Base-by-base conservation (phyloP, 192 early-diverging fungal genomes). In the Piromyces sp. region DNA sequence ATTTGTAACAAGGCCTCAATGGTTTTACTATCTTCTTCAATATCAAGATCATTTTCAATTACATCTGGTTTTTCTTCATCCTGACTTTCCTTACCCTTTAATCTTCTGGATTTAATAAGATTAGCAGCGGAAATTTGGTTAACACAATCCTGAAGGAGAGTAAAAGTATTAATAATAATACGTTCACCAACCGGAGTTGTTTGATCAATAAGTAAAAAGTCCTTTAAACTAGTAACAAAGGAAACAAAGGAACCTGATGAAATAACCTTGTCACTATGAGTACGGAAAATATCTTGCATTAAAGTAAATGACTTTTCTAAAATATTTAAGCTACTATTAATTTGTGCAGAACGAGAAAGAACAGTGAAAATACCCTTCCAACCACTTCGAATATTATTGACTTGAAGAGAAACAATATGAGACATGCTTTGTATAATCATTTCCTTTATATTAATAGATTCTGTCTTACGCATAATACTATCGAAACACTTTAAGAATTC, bases 401-500 rank as follows among this genome's bases (percentile, higher is more conserved):
- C 82, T 38, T 80, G 37, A n/a, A 80, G 22, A 7, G 82, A 38
- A 19, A 82, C 28, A 78, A 82, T 82, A 78, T 82, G 82, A 4
- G 81, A 3, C 30, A 82, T 31, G n/a, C 36, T 58, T 38, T 82
- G 82, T 28, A 82, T 38, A 80, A 82, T 82, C 30, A 81, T 78
- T 31, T 82, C 82, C 29, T 80, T 38, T 17, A 83, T 81, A 13
- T 26, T 26, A 26, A n/a, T 0, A 2, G 30, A 78, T 22, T 29
- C 79, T 2, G 26, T 80, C 3, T 83, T 29, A 14, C 38, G 13
- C 83, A 83, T 83, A 81, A 83, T 81, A 31, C 29, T 68, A 42
- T 83, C 82, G 30, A 83, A 83, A 78, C 80, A 37, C 14, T 81
- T 80, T 26, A 83, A 42, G 30, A 83, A 82, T 33, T 83, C 81